These are phyloP conservation scores for Thyridium curvatum DNA, from an alignment of 2,329 filamentous ascomycete species.

Conservation along the genomic window DNA sequence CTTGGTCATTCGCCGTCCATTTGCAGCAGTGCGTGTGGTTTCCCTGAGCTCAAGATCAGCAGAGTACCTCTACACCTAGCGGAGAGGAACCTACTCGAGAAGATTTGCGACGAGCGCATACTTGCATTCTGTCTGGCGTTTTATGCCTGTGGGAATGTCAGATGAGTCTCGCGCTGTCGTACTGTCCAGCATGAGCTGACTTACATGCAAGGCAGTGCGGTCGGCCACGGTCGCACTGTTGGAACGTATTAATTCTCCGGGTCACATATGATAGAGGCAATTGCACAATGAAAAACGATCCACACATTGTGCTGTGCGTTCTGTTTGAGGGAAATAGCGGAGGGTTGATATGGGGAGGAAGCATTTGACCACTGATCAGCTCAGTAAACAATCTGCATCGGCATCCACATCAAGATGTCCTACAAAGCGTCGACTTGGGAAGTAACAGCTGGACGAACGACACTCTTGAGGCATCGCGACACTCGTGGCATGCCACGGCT, in stretches of 20 bases:
- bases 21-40: constrained; percentile 46
- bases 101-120: constrained; percentile 74
- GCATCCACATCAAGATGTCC: too few relatives aligned
- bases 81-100: constrained; percentile 52
- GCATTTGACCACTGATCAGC: too few relatives aligned
- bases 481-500: too few relatives aligned
- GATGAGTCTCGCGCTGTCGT: neutral
- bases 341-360: too few relatives aligned
- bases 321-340: too few relatives aligned
- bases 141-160: constrained; percentile 53
- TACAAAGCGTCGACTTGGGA: too few relatives aligned
- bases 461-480: too few relatives aligned
- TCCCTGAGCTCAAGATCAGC: constrained; percentile 34
- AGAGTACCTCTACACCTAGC: neutral
- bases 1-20: constrained; percentile 50
- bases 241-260: constrained; percentile 1
- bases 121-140: constrained; percentile 67
- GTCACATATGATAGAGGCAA: too few relatives aligned
- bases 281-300: too few relatives aligned
- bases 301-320: too few relatives aligned
- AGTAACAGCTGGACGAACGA: too few relatives aligned
- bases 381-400: too few relatives aligned
- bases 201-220: constrained; percentile 62
- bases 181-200: constrained; percentile 16
- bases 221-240: constrained; percentile 66